These are phyloP conservation scores for Zychaea mexicana DNA, from an alignment of 371 early-diverging fungal species.

Conservation along the genomic window DNA sequence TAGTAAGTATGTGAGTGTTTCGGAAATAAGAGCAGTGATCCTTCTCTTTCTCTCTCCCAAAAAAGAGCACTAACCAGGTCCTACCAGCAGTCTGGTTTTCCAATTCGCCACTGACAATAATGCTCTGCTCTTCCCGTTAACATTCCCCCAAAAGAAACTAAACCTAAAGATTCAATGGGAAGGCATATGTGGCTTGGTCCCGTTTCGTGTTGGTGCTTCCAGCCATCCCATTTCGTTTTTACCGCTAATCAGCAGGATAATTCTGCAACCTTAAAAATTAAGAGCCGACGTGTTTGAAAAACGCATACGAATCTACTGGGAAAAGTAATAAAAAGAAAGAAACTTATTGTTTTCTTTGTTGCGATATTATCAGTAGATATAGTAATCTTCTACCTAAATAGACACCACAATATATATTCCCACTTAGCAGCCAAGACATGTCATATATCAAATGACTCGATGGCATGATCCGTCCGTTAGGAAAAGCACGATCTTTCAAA, in stretches of 20 bases:
- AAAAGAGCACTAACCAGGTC: too few species aligned
- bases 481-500: neutral
- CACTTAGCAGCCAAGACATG: too few species aligned
- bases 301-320: neutral
- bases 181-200: neutral
- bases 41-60: neutral
- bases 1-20: neutral
- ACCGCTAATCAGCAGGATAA: neutral
- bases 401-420: too few species aligned
- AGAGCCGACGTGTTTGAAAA: neutral
- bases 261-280: neutral
- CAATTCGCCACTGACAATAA: too few species aligned
- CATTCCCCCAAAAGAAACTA: too few species aligned
- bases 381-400: too few species aligned
- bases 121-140: too few species aligned
- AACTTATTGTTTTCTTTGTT: too few species aligned
- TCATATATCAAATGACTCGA: too few species aligned
- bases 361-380: too few species aligned
- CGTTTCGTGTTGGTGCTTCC: neutral
- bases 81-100: too few species aligned
- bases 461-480: too few species aligned
- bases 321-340: neutral
- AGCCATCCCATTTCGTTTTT: neutral
- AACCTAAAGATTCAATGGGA: neutral
- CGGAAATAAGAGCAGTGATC: neutral